These are phyloP conservation scores for Solanum chacoense DNA, from an alignment of 305 asterid species.

Conservation along the genomic window DNA sequence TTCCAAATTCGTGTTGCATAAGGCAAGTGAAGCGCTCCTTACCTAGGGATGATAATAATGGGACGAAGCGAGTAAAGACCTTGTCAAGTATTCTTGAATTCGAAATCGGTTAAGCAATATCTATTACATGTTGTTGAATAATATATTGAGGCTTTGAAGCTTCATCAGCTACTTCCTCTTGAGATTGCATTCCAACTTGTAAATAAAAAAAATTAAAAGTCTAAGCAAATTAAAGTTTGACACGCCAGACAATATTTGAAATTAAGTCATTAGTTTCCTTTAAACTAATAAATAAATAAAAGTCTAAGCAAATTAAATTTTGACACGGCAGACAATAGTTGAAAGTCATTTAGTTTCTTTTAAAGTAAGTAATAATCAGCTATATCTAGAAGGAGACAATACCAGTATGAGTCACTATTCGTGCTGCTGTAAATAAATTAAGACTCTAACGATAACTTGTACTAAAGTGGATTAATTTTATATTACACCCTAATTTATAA, in stretches of 20 bases:
- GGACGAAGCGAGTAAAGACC: too few species aligned
- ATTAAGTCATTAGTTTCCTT: neutral
- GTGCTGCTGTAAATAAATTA: neutral
- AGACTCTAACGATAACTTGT: neutral
- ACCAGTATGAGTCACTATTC: neutral
- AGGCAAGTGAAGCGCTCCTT: fast-evolving
- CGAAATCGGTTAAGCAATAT: neutral
- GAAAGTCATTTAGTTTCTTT: neutral
- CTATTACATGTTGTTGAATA: neutral
- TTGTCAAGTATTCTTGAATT: too few species aligned
- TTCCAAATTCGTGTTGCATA: neutral
- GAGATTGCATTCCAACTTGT: neutral
- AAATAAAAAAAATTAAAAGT: neutral
- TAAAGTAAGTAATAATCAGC: neutral
- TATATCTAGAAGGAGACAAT: neutral
- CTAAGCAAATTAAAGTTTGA: neutral
- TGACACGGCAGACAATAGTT: neutral
- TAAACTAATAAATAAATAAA: neutral
- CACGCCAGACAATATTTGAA: neutral
- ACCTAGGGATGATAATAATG: too few species aligned
- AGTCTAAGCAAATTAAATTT: neutral
- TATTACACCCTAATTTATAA: neutral
- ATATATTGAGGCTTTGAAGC: neutral
- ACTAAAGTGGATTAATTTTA: neutral
- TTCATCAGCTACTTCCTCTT: neutral